Base-by-base conservation (phyloP, 73 alveolate species). In the Blepharisma japonicum region DNA sequence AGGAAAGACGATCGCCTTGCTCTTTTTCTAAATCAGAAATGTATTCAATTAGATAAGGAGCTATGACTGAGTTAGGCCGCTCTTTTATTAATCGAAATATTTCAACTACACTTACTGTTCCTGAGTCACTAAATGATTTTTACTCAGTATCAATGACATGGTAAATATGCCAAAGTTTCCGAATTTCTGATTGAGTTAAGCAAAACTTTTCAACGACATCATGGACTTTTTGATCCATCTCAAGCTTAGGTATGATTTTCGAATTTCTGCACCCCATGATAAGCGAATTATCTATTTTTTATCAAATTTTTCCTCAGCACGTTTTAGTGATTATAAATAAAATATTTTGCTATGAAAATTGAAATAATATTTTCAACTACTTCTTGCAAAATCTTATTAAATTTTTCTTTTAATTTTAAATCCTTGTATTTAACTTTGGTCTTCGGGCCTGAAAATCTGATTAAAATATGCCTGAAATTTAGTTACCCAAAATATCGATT, bases 51-150 rank as follows among this genome's bases (percentile, higher is more conserved):
- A 70, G 66, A 25, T 70, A 70, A 45, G 80, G 80, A 45, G 80
- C 80, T 11, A 70, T 47, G 23, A 70, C 27, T 45, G 80, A 70
- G 61, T 70, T 25, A 38, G 71, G 77, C 27, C 27, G 11, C 42
- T 70, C 80, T 39, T 45, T 25, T 39, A 70, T 70, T 70, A 70
- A n/a, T 70, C 32, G 11, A 45, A 70, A 70, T 14, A 70, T 39
- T 45, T 70, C 80, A n/a, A n/a, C 66, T 9, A 54, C 77, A 70
- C 74, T 61, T 61, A 61, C 74, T 8, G 49, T 61, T 61, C 74
- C 74, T 61, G 74, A 61, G 47, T 11, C n/a, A 5, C 74, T 61
- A 61, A 20, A 25, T 61, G 11, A 9, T 2, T 8, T 14, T 18
- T 61, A 61, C 74, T 61, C 74, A 18, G 74, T 18, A 25, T 61